Evolutionary conservation across 1,284 basidiomycete genomes (phyloP), one percentile per base, ranked within the genome.

Genomic region (Retiboletus flavoniger): DNA sequence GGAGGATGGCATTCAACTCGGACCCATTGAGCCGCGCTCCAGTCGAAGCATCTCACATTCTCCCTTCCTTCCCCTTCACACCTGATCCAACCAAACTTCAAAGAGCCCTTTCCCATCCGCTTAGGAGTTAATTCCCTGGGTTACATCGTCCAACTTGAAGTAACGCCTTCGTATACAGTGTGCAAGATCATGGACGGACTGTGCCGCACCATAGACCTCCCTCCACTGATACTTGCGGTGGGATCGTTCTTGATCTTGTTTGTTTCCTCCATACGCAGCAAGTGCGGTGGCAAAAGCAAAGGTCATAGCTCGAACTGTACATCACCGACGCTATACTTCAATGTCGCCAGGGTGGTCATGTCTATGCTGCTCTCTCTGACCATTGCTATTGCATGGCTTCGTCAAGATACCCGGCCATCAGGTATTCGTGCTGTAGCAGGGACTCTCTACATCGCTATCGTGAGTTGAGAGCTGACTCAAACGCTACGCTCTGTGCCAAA

Each of bases 161-260:
- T 14, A 13, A 34, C 17, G 8, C 21, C 28, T 26, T 13, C 31
- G 14, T 21, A 21, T 26, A 28, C 24, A 44, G 26, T 24, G 8
- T 14, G 8, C 43, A 32, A 26, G 45, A 46, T 19, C 45, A 61
- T 42, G 47, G 39, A 44, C 47, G 17, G 8, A 13, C 44, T 40
- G 13, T 14, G 16, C 46, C 28, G 3, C 4, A 19, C 29, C 50
- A 19, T 45, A 40, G 28, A 59, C 13, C 28, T 51, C 26, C 32
- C 48, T 19, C 46, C 42, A n/a, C 31, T 35, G 16, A 31, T 50
- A 3, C 31, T 42, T 39, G 39, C 21, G 7, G 21, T 21, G 7
- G 51, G 55, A 26, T 53, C 58, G 4, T 35, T 60, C 6, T 24
- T 41, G 43, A 39, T 35, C 40, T 14, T 58, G 34, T 13, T 29